Evolutionary conservation across 345 rosid species (phyloP).

Genomic region (Populus deltoides): DNA sequence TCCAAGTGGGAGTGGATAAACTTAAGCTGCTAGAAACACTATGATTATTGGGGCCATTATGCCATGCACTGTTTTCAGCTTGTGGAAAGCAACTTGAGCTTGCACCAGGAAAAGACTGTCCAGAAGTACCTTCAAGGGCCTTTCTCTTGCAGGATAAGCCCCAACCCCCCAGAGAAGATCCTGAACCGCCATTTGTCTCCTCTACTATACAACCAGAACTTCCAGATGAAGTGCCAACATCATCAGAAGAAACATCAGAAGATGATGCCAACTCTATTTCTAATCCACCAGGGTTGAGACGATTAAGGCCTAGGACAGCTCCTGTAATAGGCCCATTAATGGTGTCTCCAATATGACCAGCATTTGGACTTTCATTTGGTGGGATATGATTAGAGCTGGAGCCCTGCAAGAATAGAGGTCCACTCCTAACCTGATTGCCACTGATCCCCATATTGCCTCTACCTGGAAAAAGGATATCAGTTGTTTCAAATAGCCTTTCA

Average conservation of each 20-base stretch:
- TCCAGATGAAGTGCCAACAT: conserved; percentile 54
- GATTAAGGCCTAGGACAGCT: conserved; percentile 25
- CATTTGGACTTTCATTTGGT: conserved; percentile 36
- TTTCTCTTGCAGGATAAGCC: conserved; percentile 86
- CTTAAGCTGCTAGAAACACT: conserved; percentile 59
- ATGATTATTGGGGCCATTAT: conserved; percentile 33
- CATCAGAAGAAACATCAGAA: conserved; percentile 28
- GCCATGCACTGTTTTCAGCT: conserved; percentile 44
- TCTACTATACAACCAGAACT: conserved; percentile 50
- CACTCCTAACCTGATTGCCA: conserved; percentile 42
- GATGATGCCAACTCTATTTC: conserved; percentile 33
- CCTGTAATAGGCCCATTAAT: conserved; percentile 35
- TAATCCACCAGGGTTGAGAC: conserved; percentile 23
- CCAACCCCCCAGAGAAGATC: conserved; percentile 62
- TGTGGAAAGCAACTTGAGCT: conserved; percentile 53
- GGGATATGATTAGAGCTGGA: conserved; percentile 48
- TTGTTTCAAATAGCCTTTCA: conserved; percentile 45
- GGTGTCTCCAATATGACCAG: conserved; percentile 37
- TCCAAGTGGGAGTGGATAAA: conserved; percentile 51
- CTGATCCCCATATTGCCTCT: conserved; percentile 25
- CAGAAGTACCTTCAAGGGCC: conserved; percentile 77
- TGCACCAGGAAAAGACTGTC: conserved; percentile 50
- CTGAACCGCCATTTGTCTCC: conserved; percentile 50
- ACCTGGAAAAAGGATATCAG: conserved; percentile 33
- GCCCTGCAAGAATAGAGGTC: conserved; percentile 43